These are phyloP conservation scores for Mortierella sp. DNA, from an alignment of 371 early-diverging fungal species.

Conservation along the genomic window DNA sequence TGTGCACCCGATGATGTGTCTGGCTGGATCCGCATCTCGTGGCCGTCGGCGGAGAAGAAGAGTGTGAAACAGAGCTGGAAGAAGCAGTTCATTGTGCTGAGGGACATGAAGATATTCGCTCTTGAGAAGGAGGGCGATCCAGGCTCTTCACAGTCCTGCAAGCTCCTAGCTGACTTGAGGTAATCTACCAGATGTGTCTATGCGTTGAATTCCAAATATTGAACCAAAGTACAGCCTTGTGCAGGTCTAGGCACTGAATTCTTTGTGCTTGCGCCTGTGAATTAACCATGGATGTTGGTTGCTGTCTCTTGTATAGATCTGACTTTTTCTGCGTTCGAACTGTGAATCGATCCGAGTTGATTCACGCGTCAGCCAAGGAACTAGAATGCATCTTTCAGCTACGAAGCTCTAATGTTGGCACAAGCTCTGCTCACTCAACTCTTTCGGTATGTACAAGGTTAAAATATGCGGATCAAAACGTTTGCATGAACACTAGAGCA, in stretches of 20 bases:
- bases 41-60: slow-evolving; percentile 47
- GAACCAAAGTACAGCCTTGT: no score
- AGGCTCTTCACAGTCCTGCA: slow-evolving; percentile 17
- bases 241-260: background rate
- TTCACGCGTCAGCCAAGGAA: slow-evolving; percentile 51
- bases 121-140: slow-evolving; percentile 55
- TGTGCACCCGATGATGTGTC: slow-evolving; percentile 41
- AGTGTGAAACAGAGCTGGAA: slow-evolving; percentile 47
- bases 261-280: background rate
- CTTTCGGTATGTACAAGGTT: slow-evolving; percentile 22
- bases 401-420: slow-evolving; percentile 52
- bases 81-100: slow-evolving; percentile 46
- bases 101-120: slow-evolving; percentile 48
- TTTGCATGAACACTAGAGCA: background rate
- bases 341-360: slow-evolving; percentile 50
- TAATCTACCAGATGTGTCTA: slow-evolving; percentile 10
- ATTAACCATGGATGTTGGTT: no score
- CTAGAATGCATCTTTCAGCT: slow-evolving; percentile 55
- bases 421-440: slow-evolving; percentile 26
- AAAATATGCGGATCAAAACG: background rate
- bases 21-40: slow-evolving; percentile 54
- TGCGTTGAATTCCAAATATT: no score
- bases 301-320: no score
- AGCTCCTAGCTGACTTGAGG: slow-evolving; percentile 47
- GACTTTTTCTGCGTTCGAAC: slow-evolving; percentile 57